Evolutionary conservation across 2,329 filamentous ascomycete species (phyloP).

Genomic region (Claviceps sp.): DNA sequence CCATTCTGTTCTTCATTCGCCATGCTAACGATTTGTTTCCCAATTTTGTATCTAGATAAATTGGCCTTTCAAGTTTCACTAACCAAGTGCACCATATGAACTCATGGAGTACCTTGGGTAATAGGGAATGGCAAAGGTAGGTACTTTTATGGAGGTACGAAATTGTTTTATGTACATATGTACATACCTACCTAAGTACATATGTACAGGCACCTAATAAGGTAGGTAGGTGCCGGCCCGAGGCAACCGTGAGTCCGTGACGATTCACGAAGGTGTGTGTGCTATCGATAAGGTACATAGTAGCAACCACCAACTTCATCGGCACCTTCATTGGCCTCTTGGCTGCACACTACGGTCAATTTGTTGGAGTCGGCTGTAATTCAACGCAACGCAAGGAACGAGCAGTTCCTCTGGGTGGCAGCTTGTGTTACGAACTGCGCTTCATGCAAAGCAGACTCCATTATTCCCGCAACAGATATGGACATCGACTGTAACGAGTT

Average conservation of each 20-base stretch:
- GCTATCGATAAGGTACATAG: no score
- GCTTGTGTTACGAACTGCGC: not conserved
- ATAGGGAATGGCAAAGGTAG: no score
- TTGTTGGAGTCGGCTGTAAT: not conserved
- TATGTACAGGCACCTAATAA: no score
- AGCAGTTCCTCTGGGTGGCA: not conserved
- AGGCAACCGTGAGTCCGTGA: no score
- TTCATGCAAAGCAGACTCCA: not conserved
- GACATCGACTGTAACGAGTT: not conserved
- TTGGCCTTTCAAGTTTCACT: not conserved
- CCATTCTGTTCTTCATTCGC: constrained; percentile 23
- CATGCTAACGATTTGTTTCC: constrained; percentile 16
- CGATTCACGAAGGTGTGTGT: no score
- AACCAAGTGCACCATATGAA: not conserved
- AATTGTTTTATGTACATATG: no score
- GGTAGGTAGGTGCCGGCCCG: no score
- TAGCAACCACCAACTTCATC: no score
- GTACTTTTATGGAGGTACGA: no score
- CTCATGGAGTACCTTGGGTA: no score
- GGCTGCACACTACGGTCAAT: not conserved
- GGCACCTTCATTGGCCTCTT: not conserved
- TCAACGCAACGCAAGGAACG: not conserved
- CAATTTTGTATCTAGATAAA: not conserved
- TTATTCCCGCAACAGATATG: not conserved
- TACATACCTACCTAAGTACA: no score